Percentiles rank a stretch among this genome's conserved stretches.
Conservation (phyloP, 169 alveolate genomes). For the Plasmodium ovale region DNA sequence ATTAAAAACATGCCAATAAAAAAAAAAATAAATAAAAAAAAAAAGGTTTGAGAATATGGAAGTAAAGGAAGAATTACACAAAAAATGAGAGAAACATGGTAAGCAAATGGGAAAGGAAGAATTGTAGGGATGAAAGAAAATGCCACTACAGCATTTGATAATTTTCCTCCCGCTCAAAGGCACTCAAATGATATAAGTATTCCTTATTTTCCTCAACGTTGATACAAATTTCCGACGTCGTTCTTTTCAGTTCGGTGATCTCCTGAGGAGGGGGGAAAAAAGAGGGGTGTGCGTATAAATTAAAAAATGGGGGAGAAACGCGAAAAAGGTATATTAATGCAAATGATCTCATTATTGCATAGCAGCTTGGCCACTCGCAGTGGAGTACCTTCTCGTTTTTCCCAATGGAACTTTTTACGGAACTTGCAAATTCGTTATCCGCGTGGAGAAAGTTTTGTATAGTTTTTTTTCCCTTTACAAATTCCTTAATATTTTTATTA, state of each 20-base stretch:
- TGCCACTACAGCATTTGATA: slow-evolving; percentile 34
- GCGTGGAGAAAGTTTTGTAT: slow-evolving; percentile 39
- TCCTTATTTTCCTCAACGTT: slow-evolving; percentile 70
- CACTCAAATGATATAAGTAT: slow-evolving; percentile 44
- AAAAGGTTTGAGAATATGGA: too few relatives aligned
- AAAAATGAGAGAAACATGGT: not conserved
- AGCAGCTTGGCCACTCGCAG: not conserved
- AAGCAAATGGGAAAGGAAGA: not conserved
- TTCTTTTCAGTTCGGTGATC: slow-evolving; percentile 56
- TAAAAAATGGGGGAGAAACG: not conserved
- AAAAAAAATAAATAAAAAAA: too few relatives aligned
- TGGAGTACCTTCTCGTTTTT: slow-evolving; percentile 65
- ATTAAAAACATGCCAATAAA: too few relatives aligned
- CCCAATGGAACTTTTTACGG: slow-evolving; percentile 29
- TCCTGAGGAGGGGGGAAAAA: slow-evolving; percentile 15
- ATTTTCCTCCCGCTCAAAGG: slow-evolving; percentile 69
- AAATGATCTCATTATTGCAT: not conserved
- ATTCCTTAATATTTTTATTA: slow-evolving; percentile 52
- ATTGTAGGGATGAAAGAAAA: too few relatives aligned
- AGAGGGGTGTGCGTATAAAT: not conserved
- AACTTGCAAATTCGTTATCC: slow-evolving; percentile 49
- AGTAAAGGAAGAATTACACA: not conserved
- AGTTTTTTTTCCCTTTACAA: slow-evolving; percentile 49
- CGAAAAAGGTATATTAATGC: too few relatives aligned
- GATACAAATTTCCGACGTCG: slow-evolving; percentile 68